These are phyloP conservation scores for Arabidopsis hybrid DNA, from an alignment of 441 rosid species.

Conservation along the genomic window DNA sequence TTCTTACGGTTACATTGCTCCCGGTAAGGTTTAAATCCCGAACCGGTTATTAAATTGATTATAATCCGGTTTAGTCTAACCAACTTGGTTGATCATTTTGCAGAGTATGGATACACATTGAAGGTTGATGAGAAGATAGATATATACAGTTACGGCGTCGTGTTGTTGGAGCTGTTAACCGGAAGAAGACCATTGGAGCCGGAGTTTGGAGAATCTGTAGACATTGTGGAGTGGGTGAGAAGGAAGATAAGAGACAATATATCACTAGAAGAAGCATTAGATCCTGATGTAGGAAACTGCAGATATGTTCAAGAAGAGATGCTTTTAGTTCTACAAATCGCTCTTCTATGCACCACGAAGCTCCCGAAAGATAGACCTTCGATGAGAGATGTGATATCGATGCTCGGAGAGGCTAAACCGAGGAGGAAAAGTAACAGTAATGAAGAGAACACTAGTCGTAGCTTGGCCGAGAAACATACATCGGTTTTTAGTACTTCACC, in stretches of 20 bases:
- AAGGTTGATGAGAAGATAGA: conserved; percentile 90
- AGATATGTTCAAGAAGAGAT: conserved; percentile 92
- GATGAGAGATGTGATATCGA: conserved; percentile 88
- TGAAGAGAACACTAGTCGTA: conserved; percentile 50
- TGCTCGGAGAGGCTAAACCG: conserved; percentile 96
- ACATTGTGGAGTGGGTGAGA: conserved; percentile 72
- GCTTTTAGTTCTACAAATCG: conserved; percentile 83
- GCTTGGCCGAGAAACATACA: conserved; percentile 54
- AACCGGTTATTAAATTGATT: conserved; percentile 10
- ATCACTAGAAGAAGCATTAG: conserved; percentile 70
- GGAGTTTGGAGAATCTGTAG: conserved; percentile 67
- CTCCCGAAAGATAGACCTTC: conserved; percentile 93
- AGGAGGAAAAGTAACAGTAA: conserved; percentile 75
- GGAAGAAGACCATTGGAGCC: conserved; percentile 73
- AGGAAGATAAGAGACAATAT: conserved; percentile 68
- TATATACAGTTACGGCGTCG: conserved; percentile 86
- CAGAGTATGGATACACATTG: conserved; percentile 89
- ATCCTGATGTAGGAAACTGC: conserved; percentile 77
- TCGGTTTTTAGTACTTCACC: conserved; percentile 78
- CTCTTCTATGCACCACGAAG: conserved; percentile 84
- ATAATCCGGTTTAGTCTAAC: conserved; percentile 11
- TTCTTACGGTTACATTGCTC: conserved; percentile 71
- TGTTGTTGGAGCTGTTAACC: conserved; percentile 73
- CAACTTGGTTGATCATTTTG: conserved; percentile 11
- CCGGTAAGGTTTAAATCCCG: conserved; percentile 47